Evolutionary conservation across 495 filamentous ascomycete species (phyloP).

Genomic region (Bacidia gigantensis): DNA sequence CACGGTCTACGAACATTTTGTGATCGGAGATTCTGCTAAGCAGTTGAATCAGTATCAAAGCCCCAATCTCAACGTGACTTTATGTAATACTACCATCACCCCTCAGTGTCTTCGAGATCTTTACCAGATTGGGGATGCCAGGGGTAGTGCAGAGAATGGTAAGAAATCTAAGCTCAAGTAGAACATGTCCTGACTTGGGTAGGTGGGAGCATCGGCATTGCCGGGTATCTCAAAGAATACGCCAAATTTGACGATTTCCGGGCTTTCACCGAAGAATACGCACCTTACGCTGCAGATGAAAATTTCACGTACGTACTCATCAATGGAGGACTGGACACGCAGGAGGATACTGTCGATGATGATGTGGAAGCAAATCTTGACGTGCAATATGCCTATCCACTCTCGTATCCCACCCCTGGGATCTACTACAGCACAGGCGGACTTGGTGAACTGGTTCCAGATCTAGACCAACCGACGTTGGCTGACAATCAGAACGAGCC

Average conservation of each 20-base stretch:
- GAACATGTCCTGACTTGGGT: conserved; percentile 15
- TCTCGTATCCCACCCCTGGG: conserved; percentile 33
- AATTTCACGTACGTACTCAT: conserved; percentile 51
- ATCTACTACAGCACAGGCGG: conserved; percentile 43
- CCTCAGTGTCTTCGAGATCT: conserved; percentile 45
- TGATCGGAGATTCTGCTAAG: conserved; percentile 12
- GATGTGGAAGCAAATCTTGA: conserved; percentile 66
- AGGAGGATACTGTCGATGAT: conserved; percentile 25
- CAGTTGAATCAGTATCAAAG: conserved; percentile 14
- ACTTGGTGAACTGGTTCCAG: conserved; percentile 38
- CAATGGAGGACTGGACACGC: conserved; percentile 40
- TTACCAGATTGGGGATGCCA: conserved; percentile 42
- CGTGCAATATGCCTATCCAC: conserved; percentile 45
- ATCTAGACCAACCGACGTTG: conserved; percentile 38
- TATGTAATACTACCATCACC: conserved; percentile 36
- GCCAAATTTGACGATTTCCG: conserved; percentile 45
- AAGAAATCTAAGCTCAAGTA: conserved; percentile 22
- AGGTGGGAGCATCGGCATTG: conserved; percentile 47
- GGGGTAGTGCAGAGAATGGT: conserved; percentile 24
- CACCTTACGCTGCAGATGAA: conserved; percentile 34
- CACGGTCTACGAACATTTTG: conserved; percentile 17
- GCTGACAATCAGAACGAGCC: conserved; percentile 56
- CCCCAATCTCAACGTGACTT: conserved; percentile 16
- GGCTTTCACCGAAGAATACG: conserved; percentile 37
- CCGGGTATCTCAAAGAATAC: conserved; percentile 55